Base-by-base conservation (phyloP, 2,329 filamentous ascomycete genomes). In the Microthyrium microscopicum region DNA sequence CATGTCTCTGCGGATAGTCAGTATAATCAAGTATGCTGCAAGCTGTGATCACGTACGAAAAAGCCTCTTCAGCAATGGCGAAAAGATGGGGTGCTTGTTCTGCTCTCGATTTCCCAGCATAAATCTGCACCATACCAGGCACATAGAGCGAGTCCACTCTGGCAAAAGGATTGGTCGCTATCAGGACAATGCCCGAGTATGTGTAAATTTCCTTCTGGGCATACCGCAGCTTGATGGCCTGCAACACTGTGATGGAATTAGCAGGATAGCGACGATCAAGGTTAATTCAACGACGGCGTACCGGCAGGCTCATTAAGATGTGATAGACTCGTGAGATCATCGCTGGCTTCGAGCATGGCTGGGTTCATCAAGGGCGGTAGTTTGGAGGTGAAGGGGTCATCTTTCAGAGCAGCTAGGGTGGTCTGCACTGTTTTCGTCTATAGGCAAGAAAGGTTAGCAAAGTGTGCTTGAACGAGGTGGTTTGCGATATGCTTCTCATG, bases 201-300 rank as follows among this genome's bases (percentile, higher is more conserved):
- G 89, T 98, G 66, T 98, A 98, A 50, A 98, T 98, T 57, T 98
- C 89, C 61, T 95, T 95, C 57, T 98, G 89, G 42, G 81, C 70
- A 62, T 98, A 98, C 55, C 89, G 82, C 52, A 98, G 70, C 54
- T 85, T 84, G 57, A 98, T 98, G 36, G 89, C 89, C 67, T 98
- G 89, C 42, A 98, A 64, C 40, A 98, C 91, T 92, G 55, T 46
- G 39, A 20, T 29, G n/a, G n/a, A n/a, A 52, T 39, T 54, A 47
- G 36, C 31, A 33, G 28, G 22, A 45, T n/a, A n/a, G n/a, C n/a
- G n/a, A n/a, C n/a, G n/a, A n/a, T n/a, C n/a, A 8, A 8, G 16
- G 24, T 35, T n/a, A 24, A 22, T 40, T 47, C 35, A 44, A 41
- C 38, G 33, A 34, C 29, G 25, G 46, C 66, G 46, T 75, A 92